Percentiles rank a stretch among this genome's conserved stretches.
phyloP scores from a whole-genome alignment of 2,329 filamentous ascomycete genomes.

The Biscogniauxia marginata region DNA sequence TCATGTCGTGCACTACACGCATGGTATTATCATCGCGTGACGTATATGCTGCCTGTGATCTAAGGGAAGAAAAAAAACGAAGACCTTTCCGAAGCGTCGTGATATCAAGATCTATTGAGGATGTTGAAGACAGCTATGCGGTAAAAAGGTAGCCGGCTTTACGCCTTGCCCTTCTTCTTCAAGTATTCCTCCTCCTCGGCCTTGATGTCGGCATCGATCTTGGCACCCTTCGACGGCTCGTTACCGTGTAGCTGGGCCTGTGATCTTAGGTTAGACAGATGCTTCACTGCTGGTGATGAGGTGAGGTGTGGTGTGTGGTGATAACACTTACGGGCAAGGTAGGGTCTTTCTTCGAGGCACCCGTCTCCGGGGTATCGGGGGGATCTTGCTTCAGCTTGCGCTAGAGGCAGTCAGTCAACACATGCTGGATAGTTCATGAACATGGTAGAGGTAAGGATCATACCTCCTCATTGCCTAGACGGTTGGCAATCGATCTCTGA shows the following conservation, averaged over 20 bases:
- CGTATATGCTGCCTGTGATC: too few species aligned
- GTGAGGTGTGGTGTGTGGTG: constrained; percentile 9
- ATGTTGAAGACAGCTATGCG: too few species aligned
- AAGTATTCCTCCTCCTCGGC: constrained; percentile 67
- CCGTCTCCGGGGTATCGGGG: constrained; percentile 43
- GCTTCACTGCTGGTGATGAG: background rate
- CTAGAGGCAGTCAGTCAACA: constrained; percentile 9
- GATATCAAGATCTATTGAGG: too few species aligned
- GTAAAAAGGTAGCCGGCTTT: too few species aligned
- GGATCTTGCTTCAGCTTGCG: constrained; percentile 37
- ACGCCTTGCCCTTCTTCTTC: constrained; percentile 57
- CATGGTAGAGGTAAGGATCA: constrained; percentile 17
- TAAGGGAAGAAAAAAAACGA: background rate
- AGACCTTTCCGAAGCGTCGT: too few species aligned
- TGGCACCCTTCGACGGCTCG: constrained; percentile 68
- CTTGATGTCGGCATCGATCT: constrained; percentile 67
- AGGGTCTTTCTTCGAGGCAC: constrained; percentile 55
- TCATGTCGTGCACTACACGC: too few species aligned
- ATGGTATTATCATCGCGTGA: too few species aligned
- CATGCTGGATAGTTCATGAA: background rate
- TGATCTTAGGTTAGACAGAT: background rate
- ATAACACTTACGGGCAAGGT: constrained; percentile 50
- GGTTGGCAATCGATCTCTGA: constrained; percentile 69
- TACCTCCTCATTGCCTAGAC: constrained; percentile 62
- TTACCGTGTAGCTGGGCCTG: constrained; percentile 68